Conservation (phyloP, 768 basidiomycete genomes). For the Lactarius tabidus region DNA sequence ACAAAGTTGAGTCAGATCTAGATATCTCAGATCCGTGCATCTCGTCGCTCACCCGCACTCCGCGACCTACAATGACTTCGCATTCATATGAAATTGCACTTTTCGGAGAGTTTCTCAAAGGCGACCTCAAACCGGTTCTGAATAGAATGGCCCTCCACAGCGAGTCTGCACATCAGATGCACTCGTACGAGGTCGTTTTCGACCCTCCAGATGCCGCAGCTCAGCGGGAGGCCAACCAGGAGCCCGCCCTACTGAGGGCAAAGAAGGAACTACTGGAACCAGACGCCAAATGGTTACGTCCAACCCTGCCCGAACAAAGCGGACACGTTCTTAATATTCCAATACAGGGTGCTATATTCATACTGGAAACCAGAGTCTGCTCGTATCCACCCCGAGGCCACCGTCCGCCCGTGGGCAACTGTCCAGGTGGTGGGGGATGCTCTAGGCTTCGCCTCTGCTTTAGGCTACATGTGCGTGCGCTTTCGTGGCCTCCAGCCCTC, state of each 20-base stretch:
- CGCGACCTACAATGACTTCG: constrained; percentile 29
- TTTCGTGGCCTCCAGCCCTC: constrained; percentile 5
- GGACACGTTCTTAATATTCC: not conserved
- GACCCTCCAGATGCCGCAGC: constrained; percentile 68
- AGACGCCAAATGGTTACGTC: constrained; percentile 59
- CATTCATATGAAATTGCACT: constrained; percentile 79
- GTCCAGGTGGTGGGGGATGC: constrained; percentile 78
- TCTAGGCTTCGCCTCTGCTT: constrained; percentile 70
- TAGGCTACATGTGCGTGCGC: constrained; percentile 64
- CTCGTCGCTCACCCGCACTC: not conserved
- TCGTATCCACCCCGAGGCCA: constrained; percentile 79
- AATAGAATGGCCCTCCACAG: constrained; percentile 79
- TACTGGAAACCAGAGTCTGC: constrained; percentile 83
- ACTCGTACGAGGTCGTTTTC: constrained; percentile 74
- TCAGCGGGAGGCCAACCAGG: constrained; percentile 56
- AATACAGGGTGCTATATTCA: constrained; percentile 65
- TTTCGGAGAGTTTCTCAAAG: constrained; percentile 75
- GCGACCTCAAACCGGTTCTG: constrained; percentile 70
- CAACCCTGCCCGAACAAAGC: not conserved
- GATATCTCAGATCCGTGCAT: constrained; percentile 13
- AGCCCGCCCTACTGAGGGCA: constrained; percentile 67
- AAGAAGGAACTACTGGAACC: constrained; percentile 67
- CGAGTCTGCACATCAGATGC: constrained; percentile 72
- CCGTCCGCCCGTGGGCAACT: constrained; percentile 80
- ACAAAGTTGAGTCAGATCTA: not conserved